Evolutionary conservation across 164 flowering plant genomes (phyloP), one percentile per base, ranked within the genome.

Genomic region (Stephania cephalantha): DNA sequence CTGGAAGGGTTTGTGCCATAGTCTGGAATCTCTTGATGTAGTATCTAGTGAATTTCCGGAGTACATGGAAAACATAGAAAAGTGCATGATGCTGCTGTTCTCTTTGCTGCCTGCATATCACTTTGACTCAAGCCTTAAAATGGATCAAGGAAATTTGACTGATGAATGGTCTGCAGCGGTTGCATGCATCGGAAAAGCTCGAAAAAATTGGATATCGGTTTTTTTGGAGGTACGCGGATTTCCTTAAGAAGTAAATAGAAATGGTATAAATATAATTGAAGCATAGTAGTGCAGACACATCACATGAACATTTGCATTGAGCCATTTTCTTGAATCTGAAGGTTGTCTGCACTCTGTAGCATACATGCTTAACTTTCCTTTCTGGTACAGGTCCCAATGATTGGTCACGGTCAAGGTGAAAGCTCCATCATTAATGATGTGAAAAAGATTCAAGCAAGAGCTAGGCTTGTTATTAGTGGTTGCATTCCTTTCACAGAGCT

Each of bases 131-230:
- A 72, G 29, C 73, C 61, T n/a, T 42, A 78, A 53, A 74, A 69
- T 67, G 20, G 79, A 76, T 53, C 80, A 73, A 45, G 72, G 29
- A 68, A 63, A 71, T 73, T 71, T 67, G 46, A 73, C 30, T 7
- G 78, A 83, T 67, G 98, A 93, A 77, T 94, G 98, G 98, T 83
- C 75, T 45, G 90, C 83, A 76, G 94, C 89, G 69, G 79, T 91
- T 71, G 84, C 53, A 75, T 93, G 99, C 84, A 84, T 96, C 50
- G 87, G 84, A 68, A 91, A 88, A 86, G 90, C 94, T 81, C 87
- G 77, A 63, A 80, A 3, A 71, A 79, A 73, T 69, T 90, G 91
- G 93, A 71, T 89, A 72, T 78, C 82, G 78, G 73, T 83, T 77
- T 75, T 92, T 79, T 90, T 96, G 74, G 85, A 87, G 99, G 99